A percentile compares a stretch with the other conserved stretches of the same genome.
Evolutionary conservation across 352 stramenopile genomes (phyloP).

Genomic region (Phytophthora sansomeana): DNA sequence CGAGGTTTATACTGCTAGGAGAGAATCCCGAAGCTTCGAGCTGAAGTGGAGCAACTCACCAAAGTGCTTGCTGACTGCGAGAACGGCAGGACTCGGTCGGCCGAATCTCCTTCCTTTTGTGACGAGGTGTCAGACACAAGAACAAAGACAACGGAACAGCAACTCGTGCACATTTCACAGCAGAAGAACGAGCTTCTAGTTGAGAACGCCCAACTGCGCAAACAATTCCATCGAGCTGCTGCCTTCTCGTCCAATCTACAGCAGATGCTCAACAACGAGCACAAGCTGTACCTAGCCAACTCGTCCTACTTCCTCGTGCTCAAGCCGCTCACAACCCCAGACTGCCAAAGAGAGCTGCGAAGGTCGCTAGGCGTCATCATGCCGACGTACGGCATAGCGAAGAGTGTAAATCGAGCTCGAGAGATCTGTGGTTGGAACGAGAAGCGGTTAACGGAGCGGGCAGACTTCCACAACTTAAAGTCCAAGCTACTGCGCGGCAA

Average conservation of each 20-base stretch:
- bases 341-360: slow-evolving; percentile 27
- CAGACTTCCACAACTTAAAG: slow-evolving; percentile 39
- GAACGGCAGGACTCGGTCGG: slow-evolving; percentile 3
- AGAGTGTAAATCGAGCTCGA: slow-evolving; percentile 19
- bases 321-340: slow-evolving; percentile 31
- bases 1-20: slow-evolving; percentile 19
- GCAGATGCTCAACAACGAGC: slow-evolving; percentile 41
- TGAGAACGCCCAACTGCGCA: slow-evolving; percentile 39
- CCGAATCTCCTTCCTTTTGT: not conserved
- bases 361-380: slow-evolving; percentile 23
- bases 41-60: slow-evolving; percentile 28
- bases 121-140: not conserved
- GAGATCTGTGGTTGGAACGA: slow-evolving; percentile 44
- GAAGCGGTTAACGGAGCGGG: slow-evolving; percentile 28
- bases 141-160: slow-evolving; percentile 17
- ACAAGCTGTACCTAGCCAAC: slow-evolving; percentile 41
- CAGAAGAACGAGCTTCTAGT: slow-evolving; percentile 32
- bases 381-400: slow-evolving; percentile 11
- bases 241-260: slow-evolving; percentile 22
- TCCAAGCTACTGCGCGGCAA: slow-evolving; percentile 33
- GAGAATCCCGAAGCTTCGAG: slow-evolving; percentile 31
- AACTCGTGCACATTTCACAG: slow-evolving; percentile 23
- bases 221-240: slow-evolving; percentile 29
- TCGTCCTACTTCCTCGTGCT: slow-evolving; percentile 42
- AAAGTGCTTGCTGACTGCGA: slow-evolving; percentile 24